Base-by-base conservation (phyloP, 164 flowering plant species). In the Umbilicus rupestris region DNA sequence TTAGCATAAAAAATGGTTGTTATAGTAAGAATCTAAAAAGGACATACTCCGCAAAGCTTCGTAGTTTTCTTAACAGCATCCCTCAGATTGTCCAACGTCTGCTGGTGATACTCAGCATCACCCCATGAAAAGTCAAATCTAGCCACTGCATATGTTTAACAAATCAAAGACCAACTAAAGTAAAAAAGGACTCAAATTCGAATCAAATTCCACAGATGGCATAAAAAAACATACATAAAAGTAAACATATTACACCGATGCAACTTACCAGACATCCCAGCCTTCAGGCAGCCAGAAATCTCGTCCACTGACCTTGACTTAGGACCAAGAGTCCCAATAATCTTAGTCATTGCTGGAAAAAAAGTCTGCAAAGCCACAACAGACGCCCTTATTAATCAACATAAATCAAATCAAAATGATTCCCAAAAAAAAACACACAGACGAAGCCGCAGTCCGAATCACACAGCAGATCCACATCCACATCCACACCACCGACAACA, bases 111-210 rank as follows among this genome's bases (percentile, higher is more conserved):
- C 24, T 84, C 93, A 3, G 80, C 26, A 58, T 87, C 83, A 17
- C 96, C 87, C 96, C 87, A 94, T 0, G 98, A 91, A 75, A 89
- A 89, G 74, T 94, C 97, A 68, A 94, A 94, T 47, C 97, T 78
- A 33, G 96, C 96, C 70, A 94, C 98, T 91, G 76, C 31, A 29
- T 5, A 22, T 30, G 17, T 29, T n/a, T 15, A 63, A 39, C 22
- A 55, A 65, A 42, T 16, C 42, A 30, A 66, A n/a, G n/a, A 69
- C 14, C n/a, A 29, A 28, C 20, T 35, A 10, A 11, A 3, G 49
- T 31, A 59, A 58, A n/a, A n/a, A n/a, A n/a, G n/a, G n/a, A n/a
- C n/a, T n/a, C n/a, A n/a, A 7, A 30, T 15, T n/a, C 26, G n/a
- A 14, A 66, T 26, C 20, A 22, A 26, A 45, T 15, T n/a, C 52